phyloP scores from a whole-genome alignment of 768 basidiomycete genomes.

The Auricularia sp. region DNA sequence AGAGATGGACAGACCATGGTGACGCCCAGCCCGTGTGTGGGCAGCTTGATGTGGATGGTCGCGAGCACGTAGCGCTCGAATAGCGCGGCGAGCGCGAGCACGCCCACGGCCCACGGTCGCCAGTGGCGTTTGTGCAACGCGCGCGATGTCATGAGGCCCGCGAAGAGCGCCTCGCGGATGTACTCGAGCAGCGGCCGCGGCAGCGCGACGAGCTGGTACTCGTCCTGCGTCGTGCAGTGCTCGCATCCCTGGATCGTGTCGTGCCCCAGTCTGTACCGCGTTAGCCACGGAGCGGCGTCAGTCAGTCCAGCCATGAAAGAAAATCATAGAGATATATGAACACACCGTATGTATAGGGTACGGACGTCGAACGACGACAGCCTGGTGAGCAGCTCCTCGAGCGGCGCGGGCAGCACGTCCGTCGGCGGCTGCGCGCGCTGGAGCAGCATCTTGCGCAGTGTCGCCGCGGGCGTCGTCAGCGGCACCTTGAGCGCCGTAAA shows the following conservation, averaged over 20 bases:
- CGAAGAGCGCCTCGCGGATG: slow-evolving; percentile 41
- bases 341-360: slow-evolving; percentile 48
- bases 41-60: slow-evolving; percentile 38
- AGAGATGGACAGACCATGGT: no score
- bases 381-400: slow-evolving; percentile 44
- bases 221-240: slow-evolving; percentile 51
- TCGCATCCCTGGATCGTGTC: slow-evolving; percentile 48
- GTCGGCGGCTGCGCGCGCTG: slow-evolving; percentile 25
- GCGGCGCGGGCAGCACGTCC: slow-evolving; percentile 30
- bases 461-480: slow-evolving; percentile 42
- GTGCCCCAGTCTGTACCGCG: slow-evolving; percentile 51
- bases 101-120: slow-evolving; percentile 37
- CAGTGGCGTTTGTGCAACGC: slow-evolving; percentile 32
- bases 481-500: slow-evolving; percentile 48
- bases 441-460: slow-evolving; percentile 37
- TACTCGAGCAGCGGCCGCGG: slow-evolving; percentile 49
- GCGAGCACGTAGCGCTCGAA: slow-evolving; percentile 45
- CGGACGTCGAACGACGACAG: slow-evolving; percentile 50
- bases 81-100: slow-evolving; percentile 37
- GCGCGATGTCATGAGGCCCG: slow-evolving; percentile 38
- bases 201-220: slow-evolving; percentile 50
- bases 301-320: neutral
- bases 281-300: neutral
- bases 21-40: slow-evolving; percentile 26
- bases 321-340: neutral